Base-by-base conservation (phyloP, 768 basidiomycete genomes). In the Pleurotus tuoliensis region DNA sequence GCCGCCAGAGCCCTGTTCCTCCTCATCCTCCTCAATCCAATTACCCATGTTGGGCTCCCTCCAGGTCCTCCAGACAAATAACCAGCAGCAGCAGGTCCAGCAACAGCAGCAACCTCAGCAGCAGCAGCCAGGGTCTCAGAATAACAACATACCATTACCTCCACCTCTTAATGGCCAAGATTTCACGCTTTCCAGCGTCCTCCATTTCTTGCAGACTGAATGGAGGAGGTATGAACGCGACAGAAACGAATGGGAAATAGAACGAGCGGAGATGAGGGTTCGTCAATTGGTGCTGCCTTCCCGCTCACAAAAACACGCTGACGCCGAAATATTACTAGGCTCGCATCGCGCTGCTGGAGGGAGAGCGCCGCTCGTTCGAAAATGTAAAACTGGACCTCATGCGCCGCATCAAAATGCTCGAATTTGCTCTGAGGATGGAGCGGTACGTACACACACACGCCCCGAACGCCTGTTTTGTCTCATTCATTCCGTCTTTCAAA, bases 221-320 rank as follows among this genome's bases (percentile, higher is more conserved):
- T 98, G 95, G 93, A 82, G 97, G 60, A 82, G 92, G 58, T 98
- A 97, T 67, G 97, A 98, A 73, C 87, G 95, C 70, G 97, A 99
- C 76, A 82, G 96, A 66, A 99, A 99, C 69, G 97, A 99, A 75
- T 99, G 96, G 96, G 97, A 99, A 79, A 99, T 99, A 65, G 97
- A 98, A 74, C 81, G 97, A 63, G 97, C 97, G 30, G 97, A 98
- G 74, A 98, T 98, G 95, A 82, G 96, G 81, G 94, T 94, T 61
- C 66, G 91, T 84, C 60, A 44, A 52, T 55, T 58, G 34, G 11
- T 56, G 54, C 57, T 61, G 46, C 59, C 55, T 61, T 34, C 30
- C 9, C n/a, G 20, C 57, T 45, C 45, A 47, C 27, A 53, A 58
- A 63, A 61, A 16, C 39, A 41, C 18, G 34, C 56, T 68, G 61